Conservation (phyloP, 345 rosid species). For the Odontarrhena argentea region DNA sequence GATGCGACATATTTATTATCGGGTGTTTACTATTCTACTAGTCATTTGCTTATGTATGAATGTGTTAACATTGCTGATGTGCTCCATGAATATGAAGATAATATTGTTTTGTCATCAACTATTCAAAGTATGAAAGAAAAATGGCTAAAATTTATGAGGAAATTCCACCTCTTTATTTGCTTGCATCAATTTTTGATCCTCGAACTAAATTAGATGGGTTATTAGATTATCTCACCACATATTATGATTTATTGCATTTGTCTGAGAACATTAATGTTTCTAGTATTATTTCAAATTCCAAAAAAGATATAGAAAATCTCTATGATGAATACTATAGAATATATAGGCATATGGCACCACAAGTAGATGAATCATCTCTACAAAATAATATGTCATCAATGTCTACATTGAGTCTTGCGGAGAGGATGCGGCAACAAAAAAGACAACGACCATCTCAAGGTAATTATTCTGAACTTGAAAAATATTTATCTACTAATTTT, state of each 20-base stretch:
- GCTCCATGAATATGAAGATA: constrained; percentile 11
- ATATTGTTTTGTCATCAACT: neutral
- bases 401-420: too few relatives aligned
- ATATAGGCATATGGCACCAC: too few relatives aligned
- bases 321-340: neutral
- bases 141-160: neutral
- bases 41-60: neutral
- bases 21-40: neutral
- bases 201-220: neutral
- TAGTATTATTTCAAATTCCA: neutral
- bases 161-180: constrained; percentile 10
- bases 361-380: too few relatives aligned
- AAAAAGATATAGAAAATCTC: neutral
- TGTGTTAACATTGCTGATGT: constrained; percentile 19
- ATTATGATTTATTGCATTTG: neutral
- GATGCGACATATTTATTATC: neutral
- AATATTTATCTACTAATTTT: neutral
- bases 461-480: constrained; percentile 3
- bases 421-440: neutral
- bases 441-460: neutral
- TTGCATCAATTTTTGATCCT: constrained; percentile 1
- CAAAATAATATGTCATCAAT: too few relatives aligned
- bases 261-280: neutral
- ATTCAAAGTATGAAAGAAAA: neutral
- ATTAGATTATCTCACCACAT: neutral